Percentiles rank a stretch among this genome's conserved stretches.
phyloP scores from a whole-genome alignment of 2,329 filamentous ascomycete species.

The Fusarium brachygibbosum region DNA sequence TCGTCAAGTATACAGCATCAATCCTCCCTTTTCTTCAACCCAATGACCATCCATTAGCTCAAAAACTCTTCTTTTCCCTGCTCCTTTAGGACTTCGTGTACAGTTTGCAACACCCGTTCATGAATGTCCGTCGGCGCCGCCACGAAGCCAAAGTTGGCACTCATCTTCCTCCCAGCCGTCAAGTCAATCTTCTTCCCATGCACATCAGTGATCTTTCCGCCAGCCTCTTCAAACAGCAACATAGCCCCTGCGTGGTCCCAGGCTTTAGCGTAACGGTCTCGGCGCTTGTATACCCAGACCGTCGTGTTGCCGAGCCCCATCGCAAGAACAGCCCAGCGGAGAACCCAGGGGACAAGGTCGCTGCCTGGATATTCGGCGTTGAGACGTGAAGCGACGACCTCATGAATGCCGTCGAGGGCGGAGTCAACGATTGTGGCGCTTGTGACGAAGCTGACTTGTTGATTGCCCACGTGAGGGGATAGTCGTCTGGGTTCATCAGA shows the following conservation, averaged over 20 bases:
- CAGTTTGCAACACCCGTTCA: slow-evolving; percentile 68
- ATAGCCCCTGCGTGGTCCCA: slow-evolving; percentile 74
- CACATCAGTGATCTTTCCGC: slow-evolving; percentile 68
- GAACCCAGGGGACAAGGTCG: slow-evolving; percentile 69
- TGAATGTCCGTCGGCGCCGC: slow-evolving; percentile 64
- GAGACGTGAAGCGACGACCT: slow-evolving; percentile 59
- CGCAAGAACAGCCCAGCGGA: slow-evolving; percentile 67
- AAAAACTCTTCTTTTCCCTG: slow-evolving; percentile 49
- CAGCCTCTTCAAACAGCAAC: slow-evolving; percentile 69
- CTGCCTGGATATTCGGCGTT: slow-evolving; percentile 61
- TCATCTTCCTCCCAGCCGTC: slow-evolving; percentile 62
- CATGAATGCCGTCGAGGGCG: slow-evolving; percentile 62
- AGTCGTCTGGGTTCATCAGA: slow-evolving; percentile 52
- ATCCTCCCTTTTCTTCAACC: accelerated
- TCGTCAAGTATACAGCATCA: background rate
- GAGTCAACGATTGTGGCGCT: slow-evolving; percentile 62
- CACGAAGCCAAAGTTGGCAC: slow-evolving; percentile 68
- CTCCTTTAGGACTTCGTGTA: slow-evolving; percentile 78
- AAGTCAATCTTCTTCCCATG: slow-evolving; percentile 66
- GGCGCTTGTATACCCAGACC: slow-evolving; percentile 68
- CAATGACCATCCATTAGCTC: background rate
- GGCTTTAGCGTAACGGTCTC: slow-evolving; percentile 64
- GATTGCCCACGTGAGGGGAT: slow-evolving; percentile 46
- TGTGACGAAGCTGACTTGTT: slow-evolving; percentile 61
- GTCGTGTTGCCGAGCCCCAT: slow-evolving; percentile 67